These are phyloP conservation scores for Aspergillus unguis DNA, from an alignment of 2,329 filamentous ascomycete genomes.

Conservation along the genomic window DNA sequence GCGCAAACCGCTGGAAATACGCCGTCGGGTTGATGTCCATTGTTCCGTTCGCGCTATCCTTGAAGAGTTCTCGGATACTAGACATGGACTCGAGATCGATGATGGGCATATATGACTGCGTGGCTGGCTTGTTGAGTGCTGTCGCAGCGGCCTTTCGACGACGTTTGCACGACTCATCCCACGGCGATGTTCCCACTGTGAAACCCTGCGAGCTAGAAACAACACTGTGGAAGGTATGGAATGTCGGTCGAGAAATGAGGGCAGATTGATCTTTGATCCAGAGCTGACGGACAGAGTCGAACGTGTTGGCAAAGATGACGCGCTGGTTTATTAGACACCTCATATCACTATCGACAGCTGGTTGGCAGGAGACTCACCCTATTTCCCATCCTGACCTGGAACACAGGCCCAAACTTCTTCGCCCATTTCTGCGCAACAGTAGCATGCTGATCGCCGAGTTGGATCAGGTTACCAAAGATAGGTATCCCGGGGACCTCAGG, in stretches of 20 bases:
- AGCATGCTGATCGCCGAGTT: conserved; percentile 59
- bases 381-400: conserved; percentile 67
- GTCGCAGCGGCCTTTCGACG: conserved; percentile 75
- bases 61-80: conserved; percentile 68
- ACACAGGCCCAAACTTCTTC: conserved; percentile 61
- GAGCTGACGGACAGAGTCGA: conserved; percentile 66
- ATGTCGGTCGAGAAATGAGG: conserved; percentile 70
- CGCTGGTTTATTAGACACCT: conserved; percentile 42
- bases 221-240: conserved; percentile 79
- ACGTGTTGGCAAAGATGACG: conserved; percentile 75
- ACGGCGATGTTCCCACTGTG: conserved; percentile 79
- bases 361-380: conserved; percentile 42
- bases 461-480: conserved; percentile 61
- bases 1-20: conserved; percentile 71
- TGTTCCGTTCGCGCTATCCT: conserved; percentile 60
- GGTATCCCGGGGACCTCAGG: conserved; percentile 62
- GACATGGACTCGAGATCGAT: conserved; percentile 72
- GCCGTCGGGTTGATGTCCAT: conserved; percentile 66
- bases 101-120: conserved; percentile 77
- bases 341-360: background rate
- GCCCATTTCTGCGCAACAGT: conserved; percentile 55
- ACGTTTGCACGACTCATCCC: conserved; percentile 76
- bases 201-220: conserved; percentile 74
- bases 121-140: conserved; percentile 70
- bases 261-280: conserved; percentile 78